These are phyloP conservation scores for Corinectria fuckeliana DNA, from an alignment of 2,329 filamentous ascomycete species.

Conservation along the genomic window DNA sequence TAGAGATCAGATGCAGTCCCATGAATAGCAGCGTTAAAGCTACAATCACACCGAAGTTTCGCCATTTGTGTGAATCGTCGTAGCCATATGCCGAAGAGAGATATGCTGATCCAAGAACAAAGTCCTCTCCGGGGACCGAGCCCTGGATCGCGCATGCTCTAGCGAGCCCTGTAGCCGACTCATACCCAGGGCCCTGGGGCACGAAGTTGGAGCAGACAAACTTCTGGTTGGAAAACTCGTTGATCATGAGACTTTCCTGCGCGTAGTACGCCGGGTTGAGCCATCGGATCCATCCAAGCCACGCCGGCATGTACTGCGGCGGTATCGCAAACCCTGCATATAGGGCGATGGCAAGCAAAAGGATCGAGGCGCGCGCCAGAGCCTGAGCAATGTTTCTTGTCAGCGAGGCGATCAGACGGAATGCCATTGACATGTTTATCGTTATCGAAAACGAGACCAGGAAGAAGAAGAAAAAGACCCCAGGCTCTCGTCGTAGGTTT, in stretches of 20 bases:
- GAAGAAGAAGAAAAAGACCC: conserved; percentile 65
- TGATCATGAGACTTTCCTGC: conserved; percentile 25
- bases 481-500: conserved; percentile 62
- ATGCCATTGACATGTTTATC: conserved; percentile 30
- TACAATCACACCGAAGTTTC: conserved; percentile 68
- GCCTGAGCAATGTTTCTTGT: conserved; percentile 31
- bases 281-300: conserved; percentile 65
- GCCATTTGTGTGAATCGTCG: conserved; percentile 51
- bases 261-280: conserved; percentile 66
- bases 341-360: conserved; percentile 59
- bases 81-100: conserved; percentile 12
- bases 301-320: conserved; percentile 13
- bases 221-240: conserved; percentile 14
- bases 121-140: conserved; percentile 8
- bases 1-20: conserved; percentile 6
- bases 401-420: conserved; percentile 30
- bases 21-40: conserved; percentile 61
- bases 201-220: conserved; percentile 12
- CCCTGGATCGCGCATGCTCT: conserved; percentile 16
- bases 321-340: conserved; percentile 38
- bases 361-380: conserved; percentile 58
- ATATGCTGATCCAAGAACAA: conserved; percentile 12
- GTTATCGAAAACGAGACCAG: conserved; percentile 45
- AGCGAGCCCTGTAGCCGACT: not conserved
- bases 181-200: conserved; percentile 6